These are phyloP conservation scores for Fusarium sp. DNA, from an alignment of 2,329 filamentous ascomycete genomes.

Conservation along the genomic window DNA sequence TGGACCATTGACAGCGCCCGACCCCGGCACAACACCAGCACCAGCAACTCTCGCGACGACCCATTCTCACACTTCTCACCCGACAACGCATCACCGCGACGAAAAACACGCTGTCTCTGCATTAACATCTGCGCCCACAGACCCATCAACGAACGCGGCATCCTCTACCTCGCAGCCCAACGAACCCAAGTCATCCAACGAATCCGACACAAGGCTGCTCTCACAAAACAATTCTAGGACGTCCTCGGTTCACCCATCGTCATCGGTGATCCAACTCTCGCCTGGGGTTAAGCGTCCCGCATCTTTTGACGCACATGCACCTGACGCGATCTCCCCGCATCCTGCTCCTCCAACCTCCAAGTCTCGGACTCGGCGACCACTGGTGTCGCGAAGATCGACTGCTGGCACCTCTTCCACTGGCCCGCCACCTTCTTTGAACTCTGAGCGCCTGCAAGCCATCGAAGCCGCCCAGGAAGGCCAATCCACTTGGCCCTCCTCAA, in stretches of 20 bases:
- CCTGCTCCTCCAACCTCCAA: slow-evolving; percentile 41
- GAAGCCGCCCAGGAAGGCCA: slow-evolving; percentile 39
- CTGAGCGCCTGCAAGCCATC: slow-evolving; percentile 45
- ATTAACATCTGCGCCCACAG: slow-evolving; percentile 23
- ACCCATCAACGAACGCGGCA: slow-evolving; percentile 17
- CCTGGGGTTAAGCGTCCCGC: slow-evolving; percentile 38
- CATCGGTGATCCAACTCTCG: slow-evolving; percentile 35
- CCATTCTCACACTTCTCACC: slow-evolving; percentile 36
- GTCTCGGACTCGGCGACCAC: slow-evolving; percentile 49
- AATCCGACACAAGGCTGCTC: slow-evolving; percentile 28
- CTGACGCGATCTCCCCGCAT: slow-evolving; percentile 39
- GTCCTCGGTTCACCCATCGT: slow-evolving; percentile 46
- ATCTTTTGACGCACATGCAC: slow-evolving; percentile 38
- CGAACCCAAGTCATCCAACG: slow-evolving; percentile 17
- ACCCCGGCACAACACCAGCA: slow-evolving; percentile 21
- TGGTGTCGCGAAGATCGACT: slow-evolving; percentile 50
- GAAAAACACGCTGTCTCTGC: slow-evolving; percentile 39
- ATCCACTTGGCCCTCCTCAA: slow-evolving; percentile 26
- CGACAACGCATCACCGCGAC: slow-evolving; percentile 40
- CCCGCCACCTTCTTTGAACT: slow-evolving; percentile 44
- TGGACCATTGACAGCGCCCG: slow-evolving; percentile 25
- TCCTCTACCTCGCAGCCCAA: slow-evolving; percentile 8
- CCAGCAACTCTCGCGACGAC: slow-evolving; percentile 26
- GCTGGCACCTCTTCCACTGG: slow-evolving; percentile 45
- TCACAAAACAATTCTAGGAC: slow-evolving; percentile 46